Evolutionary conservation across 768 basidiomycete species (phyloP).

Genomic region (Saitozyma sp.): DNA sequence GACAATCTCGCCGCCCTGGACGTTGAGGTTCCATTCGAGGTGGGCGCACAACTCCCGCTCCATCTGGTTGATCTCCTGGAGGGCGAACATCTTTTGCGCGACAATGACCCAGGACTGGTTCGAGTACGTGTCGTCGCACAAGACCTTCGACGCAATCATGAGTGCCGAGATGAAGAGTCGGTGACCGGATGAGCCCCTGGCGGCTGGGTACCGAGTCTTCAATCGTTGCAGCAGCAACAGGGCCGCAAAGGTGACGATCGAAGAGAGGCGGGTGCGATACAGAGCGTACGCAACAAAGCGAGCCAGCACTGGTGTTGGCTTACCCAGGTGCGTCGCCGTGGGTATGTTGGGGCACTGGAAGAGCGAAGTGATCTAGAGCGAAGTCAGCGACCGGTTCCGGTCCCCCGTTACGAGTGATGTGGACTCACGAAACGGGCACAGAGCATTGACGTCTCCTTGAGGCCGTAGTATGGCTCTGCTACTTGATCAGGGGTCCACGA

Average conservation of each 20-base stretch:
- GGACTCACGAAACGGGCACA: conserved; percentile 64
- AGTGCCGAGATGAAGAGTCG: conserved; percentile 86
- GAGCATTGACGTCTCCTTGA: conserved; percentile 68
- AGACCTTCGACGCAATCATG: conserved; percentile 87
- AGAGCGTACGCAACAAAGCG: conserved; percentile 84
- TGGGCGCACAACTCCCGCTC: conserved; percentile 91
- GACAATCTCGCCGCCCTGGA: conserved; percentile 59
- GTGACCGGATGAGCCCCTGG: conserved; percentile 85
- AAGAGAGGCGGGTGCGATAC: conserved; percentile 74
- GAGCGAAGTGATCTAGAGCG: conserved; percentile 65
- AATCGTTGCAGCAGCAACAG: conserved; percentile 77
- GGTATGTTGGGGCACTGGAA: conserved; percentile 85
- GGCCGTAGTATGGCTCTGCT: conserved; percentile 63
- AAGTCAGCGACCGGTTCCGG: no score
- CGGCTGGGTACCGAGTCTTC: conserved; percentile 88
- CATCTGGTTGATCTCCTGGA: conserved; percentile 95
- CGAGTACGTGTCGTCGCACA: conserved; percentile 90
- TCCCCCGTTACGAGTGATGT: no score
- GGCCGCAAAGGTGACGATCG: conserved; percentile 67
- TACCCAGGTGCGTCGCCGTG: conserved; percentile 58
- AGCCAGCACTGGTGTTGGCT: conserved; percentile 64
- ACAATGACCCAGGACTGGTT: conserved; percentile 92
- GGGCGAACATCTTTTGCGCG: conserved; percentile 77
- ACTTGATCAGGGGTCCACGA: neutral
- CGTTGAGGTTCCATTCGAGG: conserved; percentile 68